Evolutionary conservation across 306 rosid species (phyloP).

Genomic region (Corylus avellana): DNA sequence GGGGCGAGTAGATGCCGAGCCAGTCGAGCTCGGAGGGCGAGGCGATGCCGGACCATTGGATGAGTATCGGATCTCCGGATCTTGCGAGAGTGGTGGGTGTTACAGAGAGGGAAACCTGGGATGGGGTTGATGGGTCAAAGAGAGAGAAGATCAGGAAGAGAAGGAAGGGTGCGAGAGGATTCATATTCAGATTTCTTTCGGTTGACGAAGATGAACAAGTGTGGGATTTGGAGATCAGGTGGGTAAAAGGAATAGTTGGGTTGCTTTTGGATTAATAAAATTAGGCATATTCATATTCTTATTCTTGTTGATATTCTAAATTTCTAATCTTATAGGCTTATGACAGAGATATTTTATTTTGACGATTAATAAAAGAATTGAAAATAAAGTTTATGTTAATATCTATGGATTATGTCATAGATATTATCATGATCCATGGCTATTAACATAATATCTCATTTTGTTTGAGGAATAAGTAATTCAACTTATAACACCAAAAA

Average conservation of each 20-base stretch:
- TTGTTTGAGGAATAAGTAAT: too few species aligned
- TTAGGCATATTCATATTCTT: neutral
- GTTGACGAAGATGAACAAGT: neutral
- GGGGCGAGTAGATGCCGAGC: constrained; percentile 81
- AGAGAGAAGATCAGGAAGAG: neutral
- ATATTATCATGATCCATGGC: too few species aligned
- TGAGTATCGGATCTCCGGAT: constrained; percentile 56
- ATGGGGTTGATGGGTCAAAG: constrained; percentile 27
- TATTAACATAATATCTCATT: too few species aligned
- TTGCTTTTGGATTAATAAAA: neutral
- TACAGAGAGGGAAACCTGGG: constrained; percentile 42
- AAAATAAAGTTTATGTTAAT: too few species aligned
- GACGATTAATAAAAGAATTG: too few species aligned
- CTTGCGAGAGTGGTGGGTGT: constrained; percentile 46
- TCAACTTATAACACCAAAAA: too few species aligned
- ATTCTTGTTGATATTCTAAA: too few species aligned
- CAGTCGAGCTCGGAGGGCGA: constrained; percentile 76
- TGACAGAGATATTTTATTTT: neutral
- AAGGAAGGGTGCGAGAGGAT: neutral
- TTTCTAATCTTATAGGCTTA: neutral
- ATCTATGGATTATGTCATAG: too few species aligned
- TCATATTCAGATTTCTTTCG: neutral
- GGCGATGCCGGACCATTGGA: constrained; percentile 68
- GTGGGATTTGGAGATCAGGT: neutral
- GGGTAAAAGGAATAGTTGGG: neutral